Percentiles rank a stretch among this genome's conserved stretches.
phyloP scores from a whole-genome alignment of 2,329 filamentous ascomycete genomes.

The Teratosphaeria viscida region DNA sequence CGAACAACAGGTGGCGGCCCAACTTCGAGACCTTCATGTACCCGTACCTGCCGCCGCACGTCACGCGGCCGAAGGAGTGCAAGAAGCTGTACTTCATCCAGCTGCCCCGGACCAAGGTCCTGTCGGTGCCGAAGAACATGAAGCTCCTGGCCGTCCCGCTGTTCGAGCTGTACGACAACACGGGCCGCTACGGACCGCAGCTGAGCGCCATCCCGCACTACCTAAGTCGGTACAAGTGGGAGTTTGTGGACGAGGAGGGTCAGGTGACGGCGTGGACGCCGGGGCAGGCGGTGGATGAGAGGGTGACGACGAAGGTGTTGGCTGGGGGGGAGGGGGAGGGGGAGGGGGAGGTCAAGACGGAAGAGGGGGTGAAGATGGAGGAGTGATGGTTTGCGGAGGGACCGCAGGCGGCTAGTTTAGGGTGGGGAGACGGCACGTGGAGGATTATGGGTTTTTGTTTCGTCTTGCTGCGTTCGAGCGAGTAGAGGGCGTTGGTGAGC shows the following conservation, averaged over 20 bases:
- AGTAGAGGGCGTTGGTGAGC: too few species aligned
- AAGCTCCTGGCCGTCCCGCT: constrained; percentile 93
- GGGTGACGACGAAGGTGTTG: constrained; percentile 22
- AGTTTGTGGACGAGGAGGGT: constrained; percentile 89
- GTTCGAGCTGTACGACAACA: constrained; percentile 98
- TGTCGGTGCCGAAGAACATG: constrained; percentile 99
- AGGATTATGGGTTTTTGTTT: background rate
- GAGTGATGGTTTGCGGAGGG: background rate
- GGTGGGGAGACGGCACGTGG: background rate
- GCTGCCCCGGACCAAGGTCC: constrained; percentile 80
- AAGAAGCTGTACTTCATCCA: constrained; percentile 99
- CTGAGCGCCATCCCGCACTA: constrained; percentile 93
- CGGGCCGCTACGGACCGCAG: constrained; percentile 85
- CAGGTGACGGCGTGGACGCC: constrained; percentile 52
- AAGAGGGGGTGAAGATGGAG: constrained; percentile 7
- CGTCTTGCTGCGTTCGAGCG: background rate
- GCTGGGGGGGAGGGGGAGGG: constrained; percentile 17
- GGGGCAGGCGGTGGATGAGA: constrained; percentile 19
- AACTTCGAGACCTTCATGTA: constrained; percentile 99
- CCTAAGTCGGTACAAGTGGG: constrained; percentile 90
- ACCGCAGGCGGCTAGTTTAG: background rate
- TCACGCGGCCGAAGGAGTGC: constrained; percentile 94
- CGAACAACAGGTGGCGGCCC: constrained; percentile 57
- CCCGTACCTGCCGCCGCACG: constrained; percentile 90
- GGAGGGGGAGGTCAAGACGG: constrained; percentile 2